Evolutionary conservation across 1,284 basidiomycete species (phyloP).

Genomic region (Gymnopus androsaceus): DNA sequence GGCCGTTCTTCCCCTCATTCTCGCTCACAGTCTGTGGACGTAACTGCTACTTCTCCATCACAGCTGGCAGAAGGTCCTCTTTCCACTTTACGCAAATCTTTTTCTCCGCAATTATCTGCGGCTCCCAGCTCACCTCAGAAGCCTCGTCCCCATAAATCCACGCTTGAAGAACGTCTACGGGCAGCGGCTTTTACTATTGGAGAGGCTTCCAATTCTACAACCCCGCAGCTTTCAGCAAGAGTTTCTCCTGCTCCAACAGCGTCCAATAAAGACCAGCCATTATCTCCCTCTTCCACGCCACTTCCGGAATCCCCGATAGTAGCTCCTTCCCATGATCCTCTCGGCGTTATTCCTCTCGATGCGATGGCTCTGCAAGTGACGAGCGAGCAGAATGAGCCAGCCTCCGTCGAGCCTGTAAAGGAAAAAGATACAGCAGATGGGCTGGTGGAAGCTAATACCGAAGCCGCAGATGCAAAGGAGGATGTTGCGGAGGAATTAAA

Average conservation of each 20-base stretch:
- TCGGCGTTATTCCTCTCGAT: background rate
- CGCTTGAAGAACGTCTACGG: slow-evolving; percentile 71
- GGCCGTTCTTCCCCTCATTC: slow-evolving; percentile 21
- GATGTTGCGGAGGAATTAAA: background rate
- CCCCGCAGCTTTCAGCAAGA: slow-evolving; percentile 43
- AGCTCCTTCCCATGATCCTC: slow-evolving; percentile 3
- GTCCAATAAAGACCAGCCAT: slow-evolving; percentile 25
- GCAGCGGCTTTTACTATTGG: slow-evolving; percentile 53
- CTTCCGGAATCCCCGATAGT: slow-evolving; percentile 45
- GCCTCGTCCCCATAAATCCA: slow-evolving; percentile 44
- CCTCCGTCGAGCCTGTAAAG: too few relatives aligned
- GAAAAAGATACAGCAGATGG: too few relatives aligned
- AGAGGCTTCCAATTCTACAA: slow-evolving; percentile 51
- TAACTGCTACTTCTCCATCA: slow-evolving; percentile 32
- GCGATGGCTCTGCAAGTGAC: background rate
- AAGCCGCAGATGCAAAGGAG: background rate
- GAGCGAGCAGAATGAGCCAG: background rate
- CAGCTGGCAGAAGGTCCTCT: slow-evolving; percentile 63
- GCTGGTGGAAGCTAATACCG: too few relatives aligned
- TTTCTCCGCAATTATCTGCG: slow-evolving; percentile 52
- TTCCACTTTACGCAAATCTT: slow-evolving; percentile 61
- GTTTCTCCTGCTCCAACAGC: slow-evolving; percentile 42
- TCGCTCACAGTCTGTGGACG: slow-evolving; percentile 40
- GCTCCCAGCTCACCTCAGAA: slow-evolving; percentile 39
- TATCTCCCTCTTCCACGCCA: slow-evolving; percentile 47